Evolutionary conservation across 768 basidiomycete species (phyloP), one percentile per base, ranked within the genome.

Genomic region (Plicaturopsis crispa): DNA sequence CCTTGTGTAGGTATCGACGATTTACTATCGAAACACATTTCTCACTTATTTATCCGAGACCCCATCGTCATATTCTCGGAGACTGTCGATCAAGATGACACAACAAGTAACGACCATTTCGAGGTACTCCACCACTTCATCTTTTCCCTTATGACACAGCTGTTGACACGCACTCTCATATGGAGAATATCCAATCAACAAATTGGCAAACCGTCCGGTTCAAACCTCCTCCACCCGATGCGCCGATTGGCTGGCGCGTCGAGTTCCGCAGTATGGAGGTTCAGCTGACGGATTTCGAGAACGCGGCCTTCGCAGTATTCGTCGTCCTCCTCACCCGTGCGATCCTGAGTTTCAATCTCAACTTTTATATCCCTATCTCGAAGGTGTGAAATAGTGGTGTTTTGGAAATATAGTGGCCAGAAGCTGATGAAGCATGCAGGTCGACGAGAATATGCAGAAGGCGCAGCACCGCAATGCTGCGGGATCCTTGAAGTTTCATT

Each of bases 181-280:
- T 19, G 6, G 57, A 94, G 86, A 98, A 97, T 53, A 83, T 99
- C 18, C 96, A 99, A 75, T 98, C 96, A 2, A 99, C 96, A 4
- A 99, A 99, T 53, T 99, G 96, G 96, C 96, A 99, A 63, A 97
- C 96, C 0, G 69, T 99, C 22, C 78, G 96, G 34, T 99, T 99
- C 75, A 99, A 99, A 57, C 96, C 96, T 2, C 96, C 96, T 10
- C 94, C 96, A 19, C 82, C 88, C 4, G 81, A 86, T 39, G 91
- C 94, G 4, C 58, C 78, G 5, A 97, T 98, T 39, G 96, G 94
- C 22, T 99, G 96, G 96, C 73, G 96, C 28, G 94, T 98, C 4
- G 96, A 99, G 57, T 99, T 99, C 63, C 73, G 96, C 41, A 90
- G 87, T 56, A 98, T 98, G 96, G 96, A 99, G 58, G 92, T 98